Evolutionary conservation across 345 rosid species (phyloP).

Genomic region (Euphorbia peplus): DNA sequence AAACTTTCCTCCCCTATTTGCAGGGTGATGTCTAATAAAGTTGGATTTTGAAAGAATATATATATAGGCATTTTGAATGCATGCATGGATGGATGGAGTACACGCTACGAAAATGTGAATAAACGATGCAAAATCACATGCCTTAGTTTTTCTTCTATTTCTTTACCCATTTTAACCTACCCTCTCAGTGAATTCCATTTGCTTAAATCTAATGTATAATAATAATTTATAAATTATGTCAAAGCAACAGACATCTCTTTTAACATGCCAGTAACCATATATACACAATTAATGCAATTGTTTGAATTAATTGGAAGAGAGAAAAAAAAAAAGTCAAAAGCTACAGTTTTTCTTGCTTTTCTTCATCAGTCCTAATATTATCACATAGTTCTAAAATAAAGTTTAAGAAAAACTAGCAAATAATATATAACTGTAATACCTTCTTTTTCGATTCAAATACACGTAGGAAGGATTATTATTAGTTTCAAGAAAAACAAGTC

Average conservation of each 20-base stretch:
- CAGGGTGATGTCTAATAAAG: not conserved
- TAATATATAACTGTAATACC: too few species aligned
- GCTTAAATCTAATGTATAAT: too few species aligned
- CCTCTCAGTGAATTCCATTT: not conserved
- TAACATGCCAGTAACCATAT: not conserved
- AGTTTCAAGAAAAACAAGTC: too few species aligned
- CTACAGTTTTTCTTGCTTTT: too few species aligned
- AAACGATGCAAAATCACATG: slow-evolving; percentile 46
- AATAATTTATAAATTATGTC: not conserved
- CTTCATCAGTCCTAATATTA: too few species aligned
- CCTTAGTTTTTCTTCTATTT: not conserved
- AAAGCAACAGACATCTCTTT: slow-evolving; percentile 35
- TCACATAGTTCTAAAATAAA: too few species aligned
- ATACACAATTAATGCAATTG: slow-evolving; percentile 8
- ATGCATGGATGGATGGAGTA: slow-evolving; percentile 30
- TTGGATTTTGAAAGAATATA: not conserved
- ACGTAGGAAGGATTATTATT: too few species aligned
- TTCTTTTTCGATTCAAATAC: too few species aligned
- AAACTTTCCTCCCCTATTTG: not conserved
- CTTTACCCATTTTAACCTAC: slow-evolving; percentile 16
- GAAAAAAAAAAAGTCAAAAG: too few species aligned
- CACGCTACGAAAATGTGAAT: slow-evolving; percentile 39
- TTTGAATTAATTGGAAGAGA: not conserved
- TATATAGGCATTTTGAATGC: not conserved
- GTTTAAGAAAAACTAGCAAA: too few species aligned